phyloP scores from a whole-genome alignment of 306 rosid genomes.

The Corylus heterophylla region DNA sequence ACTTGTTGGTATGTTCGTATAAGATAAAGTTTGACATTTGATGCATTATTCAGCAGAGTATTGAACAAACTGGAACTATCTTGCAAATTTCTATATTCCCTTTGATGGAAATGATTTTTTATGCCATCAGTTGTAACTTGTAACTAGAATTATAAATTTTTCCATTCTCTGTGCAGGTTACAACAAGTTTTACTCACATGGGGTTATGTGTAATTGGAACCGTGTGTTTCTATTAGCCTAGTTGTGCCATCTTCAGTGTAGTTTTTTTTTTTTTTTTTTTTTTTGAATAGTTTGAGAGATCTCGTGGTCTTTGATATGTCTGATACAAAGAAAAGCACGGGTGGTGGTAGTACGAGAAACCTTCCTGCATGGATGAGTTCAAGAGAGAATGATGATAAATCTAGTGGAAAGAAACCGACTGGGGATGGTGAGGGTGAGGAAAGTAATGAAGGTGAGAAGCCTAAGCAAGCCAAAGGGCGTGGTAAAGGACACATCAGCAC shows the following conservation, averaged over 20 bases:
- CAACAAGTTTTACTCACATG: neutral
- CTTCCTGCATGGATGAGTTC: constrained; percentile 73
- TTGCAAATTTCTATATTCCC: neutral
- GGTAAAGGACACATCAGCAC: constrained; percentile 15
- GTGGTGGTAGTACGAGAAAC: constrained; percentile 44
- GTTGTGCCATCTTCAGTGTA: constrained; percentile 4
- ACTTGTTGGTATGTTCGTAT: neutral
- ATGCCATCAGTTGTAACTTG: neutral
- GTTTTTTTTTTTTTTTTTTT: neutral
- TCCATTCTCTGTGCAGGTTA: constrained; percentile 3
- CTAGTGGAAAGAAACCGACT: constrained; percentile 40
- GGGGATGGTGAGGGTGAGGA: constrained; percentile 38
- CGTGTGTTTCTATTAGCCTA: constrained; percentile 16
- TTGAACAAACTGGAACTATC: neutral
- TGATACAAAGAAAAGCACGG: constrained; percentile 25
- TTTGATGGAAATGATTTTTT: neutral
- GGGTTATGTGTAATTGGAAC: constrained; percentile 1
- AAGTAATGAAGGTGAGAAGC: constrained; percentile 28
- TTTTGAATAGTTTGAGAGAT: constrained; percentile 11
- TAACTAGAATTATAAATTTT: neutral
- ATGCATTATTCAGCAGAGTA: neutral
- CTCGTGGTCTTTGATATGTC: constrained; percentile 46
- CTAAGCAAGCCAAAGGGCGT: constrained; percentile 37
- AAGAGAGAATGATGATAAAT: constrained; percentile 35
- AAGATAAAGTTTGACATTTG: neutral